Conservation (phyloP, 768 basidiomycete species). For the Tremella mesenterica region DNA sequence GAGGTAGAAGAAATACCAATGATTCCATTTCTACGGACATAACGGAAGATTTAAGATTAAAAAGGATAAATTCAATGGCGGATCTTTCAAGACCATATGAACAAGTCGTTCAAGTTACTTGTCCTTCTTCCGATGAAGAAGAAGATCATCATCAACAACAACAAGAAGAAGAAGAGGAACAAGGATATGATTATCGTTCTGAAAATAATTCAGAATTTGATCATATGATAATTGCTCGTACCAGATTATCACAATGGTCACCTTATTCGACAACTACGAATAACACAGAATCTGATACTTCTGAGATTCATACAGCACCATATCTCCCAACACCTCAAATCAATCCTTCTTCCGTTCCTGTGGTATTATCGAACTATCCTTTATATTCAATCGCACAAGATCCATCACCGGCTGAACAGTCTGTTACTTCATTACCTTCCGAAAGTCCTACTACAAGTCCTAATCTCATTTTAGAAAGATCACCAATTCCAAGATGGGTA, state of each 20-base stretch:
- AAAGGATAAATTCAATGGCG: slow-evolving; percentile 27
- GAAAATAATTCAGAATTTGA: too few relatives aligned
- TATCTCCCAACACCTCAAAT: slow-evolving; percentile 29
- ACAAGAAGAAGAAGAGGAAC: slow-evolving; percentile 13
- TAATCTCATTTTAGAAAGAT: too few relatives aligned
- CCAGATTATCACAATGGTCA: slow-evolving; percentile 24
- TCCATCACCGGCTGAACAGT: slow-evolving; percentile 1
- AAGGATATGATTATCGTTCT: slow-evolving; percentile 6
- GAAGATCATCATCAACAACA: too few relatives aligned
- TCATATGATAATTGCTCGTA: slow-evolving; percentile 7
- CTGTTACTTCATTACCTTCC: slow-evolving; percentile 2
- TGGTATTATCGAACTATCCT: slow-evolving; percentile 28
- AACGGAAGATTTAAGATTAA: slow-evolving; percentile 22
- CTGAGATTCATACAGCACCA: slow-evolving; percentile 30
- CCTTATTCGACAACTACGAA: slow-evolving; percentile 14
- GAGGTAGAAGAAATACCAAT: slow-evolving; percentile 21
- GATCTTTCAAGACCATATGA: slow-evolving; percentile 28
- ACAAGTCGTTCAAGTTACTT: slow-evolving; percentile 36
- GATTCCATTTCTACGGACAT: slow-evolving; percentile 16
- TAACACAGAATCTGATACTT: slow-evolving; percentile 14
- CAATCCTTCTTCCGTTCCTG: slow-evolving; percentile 1
- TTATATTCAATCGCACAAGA: slow-evolving; percentile 17
- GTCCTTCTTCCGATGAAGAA: slow-evolving; percentile 12
- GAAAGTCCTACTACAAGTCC: slow-evolving; percentile 1
- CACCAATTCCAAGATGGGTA: background rate